Evolutionary conservation across 169 alveolate genomes (phyloP).

Genomic region (Plasmodium yoelii): DNA sequence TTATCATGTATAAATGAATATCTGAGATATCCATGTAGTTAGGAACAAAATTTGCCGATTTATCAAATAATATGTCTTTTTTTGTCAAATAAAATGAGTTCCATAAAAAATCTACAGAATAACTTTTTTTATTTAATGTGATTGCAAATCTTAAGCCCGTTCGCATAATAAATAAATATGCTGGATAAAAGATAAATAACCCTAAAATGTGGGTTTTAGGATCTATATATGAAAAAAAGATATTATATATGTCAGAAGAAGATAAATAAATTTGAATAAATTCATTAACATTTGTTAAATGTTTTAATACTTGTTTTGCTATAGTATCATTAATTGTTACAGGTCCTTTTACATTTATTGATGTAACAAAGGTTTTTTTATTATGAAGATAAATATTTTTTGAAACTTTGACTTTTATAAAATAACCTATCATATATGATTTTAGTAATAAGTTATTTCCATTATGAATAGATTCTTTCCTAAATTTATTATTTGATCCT

Average conservation of each 20-base stretch:
- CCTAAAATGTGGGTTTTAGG: constrained; percentile 33
- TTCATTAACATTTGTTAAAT: constrained; percentile 78
- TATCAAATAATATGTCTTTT: constrained; percentile 53
- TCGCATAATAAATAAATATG: constrained; percentile 60
- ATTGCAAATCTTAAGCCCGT: constrained; percentile 60
- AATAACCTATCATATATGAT: constrained; percentile 84
- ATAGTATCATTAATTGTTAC: constrained; percentile 76
- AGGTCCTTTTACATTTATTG: constrained; percentile 81
- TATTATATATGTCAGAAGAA: constrained; percentile 59
- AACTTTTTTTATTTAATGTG: constrained; percentile 58
- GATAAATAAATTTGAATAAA: constrained; percentile 40
- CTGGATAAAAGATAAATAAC: constrained; percentile 68
- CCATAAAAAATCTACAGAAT: constrained; percentile 72
- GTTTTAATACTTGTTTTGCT: constrained; percentile 78
- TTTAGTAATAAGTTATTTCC: constrained; percentile 79
- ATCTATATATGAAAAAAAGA: constrained; percentile 39
- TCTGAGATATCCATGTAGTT: constrained; percentile 47
- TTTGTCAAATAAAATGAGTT: constrained; percentile 57
- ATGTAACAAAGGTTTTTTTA: constrained; percentile 78
- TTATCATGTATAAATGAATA: constrained; percentile 46
- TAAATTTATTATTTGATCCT: constrained; percentile 75
- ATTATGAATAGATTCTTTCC: constrained; percentile 55
- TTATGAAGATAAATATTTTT: constrained; percentile 77
- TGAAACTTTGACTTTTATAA: constrained; percentile 78
- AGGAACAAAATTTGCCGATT: constrained; percentile 43